Conservation (phyloP, 345 rosid genomes). For the Pistacia atlantica region DNA sequence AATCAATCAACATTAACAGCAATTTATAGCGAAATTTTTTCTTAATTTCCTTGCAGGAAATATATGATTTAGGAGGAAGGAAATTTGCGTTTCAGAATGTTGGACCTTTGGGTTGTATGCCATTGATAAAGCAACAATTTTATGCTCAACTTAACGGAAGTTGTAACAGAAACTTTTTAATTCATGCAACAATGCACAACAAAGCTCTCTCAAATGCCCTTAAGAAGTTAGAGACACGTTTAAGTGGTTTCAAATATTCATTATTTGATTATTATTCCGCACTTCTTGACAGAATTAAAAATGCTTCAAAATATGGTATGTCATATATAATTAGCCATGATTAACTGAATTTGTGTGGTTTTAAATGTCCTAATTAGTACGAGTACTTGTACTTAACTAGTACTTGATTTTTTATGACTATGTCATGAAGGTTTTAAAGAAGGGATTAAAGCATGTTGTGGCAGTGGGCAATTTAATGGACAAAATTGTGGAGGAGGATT, state of each 20-base stretch:
- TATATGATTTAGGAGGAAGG: slow-evolving; percentile 21
- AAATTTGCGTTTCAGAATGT: slow-evolving; percentile 30
- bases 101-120: slow-evolving; percentile 39
- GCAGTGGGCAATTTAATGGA: slow-evolving; percentile 12
- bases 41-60: slow-evolving; percentile 14
- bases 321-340: too few species aligned
- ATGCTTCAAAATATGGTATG: neutral
- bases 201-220: slow-evolving; percentile 15
- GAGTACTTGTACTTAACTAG: too few species aligned
- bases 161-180: slow-evolving; percentile 8
- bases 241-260: slow-evolving; percentile 25
- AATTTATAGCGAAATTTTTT: neutral
- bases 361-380: too few species aligned
- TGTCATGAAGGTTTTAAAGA: neutral
- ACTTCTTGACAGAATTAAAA: slow-evolving; percentile 11
- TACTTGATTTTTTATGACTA: neutral
- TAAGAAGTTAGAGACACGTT: slow-evolving; percentile 10
- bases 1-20: neutral
- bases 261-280: slow-evolving; percentile 19
- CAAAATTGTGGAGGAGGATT: slow-evolving; percentile 19
- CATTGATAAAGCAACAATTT: slow-evolving; percentile 12
- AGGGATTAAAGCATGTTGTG: slow-evolving; percentile 20
- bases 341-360: too few species aligned
- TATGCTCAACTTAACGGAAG: neutral
- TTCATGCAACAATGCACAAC: slow-evolving; percentile 30